phyloP scores from a whole-genome alignment of 2,329 filamentous ascomycete genomes.

The Mycosphaerella arachidis region DNA sequence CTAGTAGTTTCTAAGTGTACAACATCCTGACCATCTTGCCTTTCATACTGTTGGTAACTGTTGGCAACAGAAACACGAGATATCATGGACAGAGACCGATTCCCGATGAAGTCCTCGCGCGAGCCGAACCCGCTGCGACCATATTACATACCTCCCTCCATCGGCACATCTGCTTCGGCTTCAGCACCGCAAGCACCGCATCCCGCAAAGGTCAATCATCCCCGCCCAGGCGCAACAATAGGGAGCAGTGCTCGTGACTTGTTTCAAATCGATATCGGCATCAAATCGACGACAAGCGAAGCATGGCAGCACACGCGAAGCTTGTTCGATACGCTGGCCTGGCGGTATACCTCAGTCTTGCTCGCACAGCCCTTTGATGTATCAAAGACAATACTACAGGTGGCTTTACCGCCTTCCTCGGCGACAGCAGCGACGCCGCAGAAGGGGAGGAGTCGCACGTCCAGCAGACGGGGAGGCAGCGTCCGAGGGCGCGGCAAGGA shows the following conservation, averaged over 20 bases:
- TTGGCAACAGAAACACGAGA: not conserved
- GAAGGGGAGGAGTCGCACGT: constrained; percentile 26
- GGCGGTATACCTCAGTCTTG: constrained; percentile 86
- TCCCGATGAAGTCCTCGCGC: constrained; percentile 42
- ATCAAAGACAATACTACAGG: constrained; percentile 87
- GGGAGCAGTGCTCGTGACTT: constrained; percentile 71
- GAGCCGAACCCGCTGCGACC: constrained; percentile 62
- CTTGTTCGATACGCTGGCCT: constrained; percentile 76
- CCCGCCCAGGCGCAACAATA: constrained; percentile 38
- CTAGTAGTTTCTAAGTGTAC: not conserved
- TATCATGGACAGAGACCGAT: constrained; percentile 21
- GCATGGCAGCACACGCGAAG: constrained; percentile 54
- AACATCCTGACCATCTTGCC: not conserved
- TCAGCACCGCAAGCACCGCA: constrained; percentile 12
- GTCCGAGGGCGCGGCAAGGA: constrained; percentile 15
- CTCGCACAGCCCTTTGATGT: constrained; percentile 96
- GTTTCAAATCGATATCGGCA: constrained; percentile 80
- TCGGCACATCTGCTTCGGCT: constrained; percentile 41
- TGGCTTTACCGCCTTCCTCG: constrained; percentile 49
- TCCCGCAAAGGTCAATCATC: constrained; percentile 1
- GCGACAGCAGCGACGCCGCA: constrained; percentile 30
- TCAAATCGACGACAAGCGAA: constrained; percentile 37
- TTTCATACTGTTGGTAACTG: not conserved
- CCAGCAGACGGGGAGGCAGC: constrained; percentile 5
- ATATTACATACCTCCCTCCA: constrained; percentile 67